Base-by-base conservation (phyloP, 164 flowering plant genomes). In the Pachysandra terminalis region DNA sequence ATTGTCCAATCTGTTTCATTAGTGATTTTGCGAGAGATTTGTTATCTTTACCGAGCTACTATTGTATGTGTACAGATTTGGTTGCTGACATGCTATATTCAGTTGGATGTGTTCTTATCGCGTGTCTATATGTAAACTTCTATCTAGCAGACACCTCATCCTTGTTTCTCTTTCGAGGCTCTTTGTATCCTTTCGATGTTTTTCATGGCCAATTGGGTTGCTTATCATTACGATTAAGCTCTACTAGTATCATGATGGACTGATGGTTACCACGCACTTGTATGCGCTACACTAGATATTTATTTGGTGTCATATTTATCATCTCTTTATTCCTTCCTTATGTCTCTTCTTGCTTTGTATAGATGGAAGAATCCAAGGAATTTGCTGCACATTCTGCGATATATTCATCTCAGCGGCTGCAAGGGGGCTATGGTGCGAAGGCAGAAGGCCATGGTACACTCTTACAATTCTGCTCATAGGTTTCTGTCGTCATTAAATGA, bases 351-450 rank as follows among this genome's bases (percentile, higher is more conserved):
- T 45, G 14, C 60, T 63, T 45, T 63, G 27, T 63, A 61, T 74
- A 92, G 97, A 86, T 89, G 89, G 96, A 87, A 79, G 97, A 95
- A 52, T 74, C 90, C 59, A 87, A 86, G 71, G 84, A 77, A 63
- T 73, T 77, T 63, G 63, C 83, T 40, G 58, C 82, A 45, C 86
- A 78, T 52, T 28, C 93, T 56, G 40, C 81, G 59, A 48, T 78
- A n/a, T 71, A 77, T 74, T 59, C 86, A 65, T 75, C 91, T 67
- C 90, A 78, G 13, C 40, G 70, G 54, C 54, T 63, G 59, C 91
- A 84, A 71, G 63, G 70, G 23, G 77, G 82, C 59, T 25, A 75
- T 53, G 79, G 73, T 66, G 15, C 81, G 48, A 70, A 68, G 40
- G 66, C 69, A 69, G 92, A 87, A 45, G 76, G 26, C 70, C 81